phyloP scores from a whole-genome alignment of 2,329 filamentous ascomycete genomes.

The Neocucurbitaria cava region DNA sequence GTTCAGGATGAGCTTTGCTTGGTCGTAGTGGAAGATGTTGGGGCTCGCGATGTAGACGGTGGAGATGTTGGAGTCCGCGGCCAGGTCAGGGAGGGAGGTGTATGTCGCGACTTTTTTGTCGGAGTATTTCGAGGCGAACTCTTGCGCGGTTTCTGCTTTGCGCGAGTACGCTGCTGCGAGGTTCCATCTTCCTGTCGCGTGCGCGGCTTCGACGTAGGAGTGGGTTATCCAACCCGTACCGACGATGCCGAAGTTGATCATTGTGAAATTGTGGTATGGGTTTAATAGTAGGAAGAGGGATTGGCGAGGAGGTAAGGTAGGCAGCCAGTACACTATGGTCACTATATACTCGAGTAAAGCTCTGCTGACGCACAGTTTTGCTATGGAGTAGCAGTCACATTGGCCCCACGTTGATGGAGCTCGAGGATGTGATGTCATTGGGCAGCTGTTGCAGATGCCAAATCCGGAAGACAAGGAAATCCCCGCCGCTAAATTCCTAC shows the following conservation, averaged over 20 bases:
- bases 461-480: conserved; percentile 12
- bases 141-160: conserved; percentile 50
- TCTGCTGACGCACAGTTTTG: conserved; percentile 2
- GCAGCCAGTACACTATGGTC: background rate
- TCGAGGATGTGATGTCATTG: conserved; percentile 20
- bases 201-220: conserved; percentile 54
- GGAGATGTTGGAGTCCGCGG: conserved; percentile 47
- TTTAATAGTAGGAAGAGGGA: background rate
- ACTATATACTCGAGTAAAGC: background rate
- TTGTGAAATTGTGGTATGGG: conserved; percentile 14
- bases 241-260: conserved; percentile 55
- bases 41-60: conserved; percentile 59
- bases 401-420: conserved; percentile 18
- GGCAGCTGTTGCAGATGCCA: conserved; percentile 19
- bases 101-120: conserved; percentile 42
- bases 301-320: background rate
- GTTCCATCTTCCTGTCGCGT: conserved; percentile 53
- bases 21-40: conserved; percentile 56
- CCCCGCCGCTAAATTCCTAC: background rate
- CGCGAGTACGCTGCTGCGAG: conserved; percentile 58
- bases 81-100: conserved; percentile 51
- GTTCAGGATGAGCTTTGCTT: conserved; percentile 52
- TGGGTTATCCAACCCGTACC: conserved; percentile 60
- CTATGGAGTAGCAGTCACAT: conserved; percentile 12
- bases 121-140: conserved; percentile 53